Base-by-base conservation (phyloP, 2,329 filamentous ascomycete genomes). In the Paraconiothyrium brasiliense region DNA sequence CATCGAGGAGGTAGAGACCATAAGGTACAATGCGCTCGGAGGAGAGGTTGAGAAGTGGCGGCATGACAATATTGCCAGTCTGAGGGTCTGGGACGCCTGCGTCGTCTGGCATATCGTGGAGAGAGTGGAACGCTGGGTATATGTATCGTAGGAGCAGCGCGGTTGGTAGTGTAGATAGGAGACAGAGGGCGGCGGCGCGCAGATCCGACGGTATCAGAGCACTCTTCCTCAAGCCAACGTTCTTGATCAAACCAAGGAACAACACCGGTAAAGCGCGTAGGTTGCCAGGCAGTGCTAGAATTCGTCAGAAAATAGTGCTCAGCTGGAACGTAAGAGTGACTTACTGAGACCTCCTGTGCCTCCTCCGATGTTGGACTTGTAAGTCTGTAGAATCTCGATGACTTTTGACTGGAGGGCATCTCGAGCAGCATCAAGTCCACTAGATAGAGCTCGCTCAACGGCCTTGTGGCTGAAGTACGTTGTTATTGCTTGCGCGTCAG, bases 401-500 rank as follows among this genome's bases (percentile, higher is more conserved):
- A 97, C 84, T 85, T 99, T 99, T 67, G 90, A 88, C 78, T 97
- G 93, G 47, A 98, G 84, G 50, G 93, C 91, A 79, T 99, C 95
- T 46, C 95, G 87, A 54, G 95, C 95, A 51, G 93, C 90, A 71
- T 99, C 95, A 55, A 99, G 84, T 43, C 94, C 94, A 71, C 88
- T 92, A 71, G 92, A 90, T 43, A 99, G 84, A 11, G 92, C 90
- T 70, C 93, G 87, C 83, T 99, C 95, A 3, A 98, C 95, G 16
- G 95, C 95, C 84, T 98, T 98, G 86, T 99, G 95, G 71, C 91
- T 94, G 84, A 94, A 98, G 83, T 94, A 98, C 13, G 92, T 92
- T 3, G 94, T 91, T 70, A 99, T 93, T 14, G 95, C 95, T 72
- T 91, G 90, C 79, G 97, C 94, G 75, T 99, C 95, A 0, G 95